Evolutionary conservation across 2,329 filamentous ascomycete genomes (phyloP).

Genomic region (Colletotrichum sp.): DNA sequence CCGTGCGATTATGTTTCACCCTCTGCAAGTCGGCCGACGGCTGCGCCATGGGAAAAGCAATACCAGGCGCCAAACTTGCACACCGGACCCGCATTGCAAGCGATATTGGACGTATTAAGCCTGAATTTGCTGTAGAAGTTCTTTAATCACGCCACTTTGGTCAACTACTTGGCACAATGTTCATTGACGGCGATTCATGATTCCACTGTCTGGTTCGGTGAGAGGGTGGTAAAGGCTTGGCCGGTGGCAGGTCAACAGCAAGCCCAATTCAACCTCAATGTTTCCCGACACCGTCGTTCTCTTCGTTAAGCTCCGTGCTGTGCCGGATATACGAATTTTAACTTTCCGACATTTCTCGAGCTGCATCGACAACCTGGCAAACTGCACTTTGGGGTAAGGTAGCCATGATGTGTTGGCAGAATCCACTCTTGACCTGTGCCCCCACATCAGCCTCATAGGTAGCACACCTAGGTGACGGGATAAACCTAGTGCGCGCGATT

Average conservation of each 20-base stretch:
- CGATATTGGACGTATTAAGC: neutral
- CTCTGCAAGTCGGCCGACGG: neutral
- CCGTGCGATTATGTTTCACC: neutral
- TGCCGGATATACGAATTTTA: neutral
- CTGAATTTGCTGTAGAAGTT: neutral
- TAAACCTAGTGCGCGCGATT: neutral
- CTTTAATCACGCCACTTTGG: neutral
- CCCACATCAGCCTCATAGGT: conserved; percentile 2
- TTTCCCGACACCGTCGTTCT: neutral
- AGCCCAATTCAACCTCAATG: neutral
- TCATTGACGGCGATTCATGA: neutral
- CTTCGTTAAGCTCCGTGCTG: neutral
- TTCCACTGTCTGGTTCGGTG: neutral
- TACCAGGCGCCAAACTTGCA: neutral
- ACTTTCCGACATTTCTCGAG: neutral
- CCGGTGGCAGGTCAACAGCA: neutral
- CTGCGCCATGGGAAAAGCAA: conserved; percentile 4
- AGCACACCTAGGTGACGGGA: neutral
- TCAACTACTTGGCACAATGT: neutral
- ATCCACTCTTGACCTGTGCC: neutral
- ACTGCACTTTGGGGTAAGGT: neutral
- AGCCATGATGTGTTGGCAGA: neutral
- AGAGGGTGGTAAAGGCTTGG: neutral
- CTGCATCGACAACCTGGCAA: neutral
- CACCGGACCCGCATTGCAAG: neutral